A percentile compares a stretch with the other conserved stretches of the same genome.
These are phyloP conservation scores for Zychaea mexicana DNA, from an alignment of 371 early-diverging fungal genomes.

Conservation along the genomic window DNA sequence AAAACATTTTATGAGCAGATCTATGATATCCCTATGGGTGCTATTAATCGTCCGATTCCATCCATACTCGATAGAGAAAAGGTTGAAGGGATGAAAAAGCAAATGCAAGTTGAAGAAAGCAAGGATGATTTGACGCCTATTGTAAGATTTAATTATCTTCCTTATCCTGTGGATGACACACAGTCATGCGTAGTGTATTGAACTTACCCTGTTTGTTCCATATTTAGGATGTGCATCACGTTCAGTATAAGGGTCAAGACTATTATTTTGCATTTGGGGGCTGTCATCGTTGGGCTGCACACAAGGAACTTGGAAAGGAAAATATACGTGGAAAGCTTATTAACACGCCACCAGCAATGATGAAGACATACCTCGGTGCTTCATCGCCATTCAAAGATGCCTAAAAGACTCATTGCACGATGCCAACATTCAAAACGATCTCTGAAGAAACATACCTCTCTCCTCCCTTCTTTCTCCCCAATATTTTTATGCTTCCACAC, in stretches of 20 bases:
- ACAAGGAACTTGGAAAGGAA: constrained; percentile 39
- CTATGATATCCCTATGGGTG: constrained; percentile 46
- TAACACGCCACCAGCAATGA: constrained; percentile 42
- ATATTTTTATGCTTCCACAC: too few species aligned
- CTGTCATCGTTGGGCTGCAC: constrained; percentile 55
- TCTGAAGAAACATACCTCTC: neutral
- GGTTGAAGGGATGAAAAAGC: constrained; percentile 40
- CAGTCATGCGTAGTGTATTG: neutral
- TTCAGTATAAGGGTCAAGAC: constrained; percentile 38
- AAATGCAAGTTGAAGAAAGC: constrained; percentile 25
- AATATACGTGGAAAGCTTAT: constrained; percentile 46
- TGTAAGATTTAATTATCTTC: constrained; percentile 23
- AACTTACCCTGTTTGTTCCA: neutral
- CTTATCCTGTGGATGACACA: too few species aligned
- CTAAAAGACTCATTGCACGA: neutral
- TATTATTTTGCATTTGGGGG: constrained; percentile 56
- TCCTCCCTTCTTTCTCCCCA: neutral
- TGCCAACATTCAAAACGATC: too few species aligned
- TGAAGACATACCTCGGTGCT: constrained; percentile 41
- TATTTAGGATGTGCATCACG: constrained; percentile 43
- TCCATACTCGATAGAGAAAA: constrained; percentile 43
- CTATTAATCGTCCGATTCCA: constrained; percentile 47
- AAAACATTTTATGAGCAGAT: constrained; percentile 17
- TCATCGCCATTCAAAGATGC: constrained; percentile 44
- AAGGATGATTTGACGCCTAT: constrained; percentile 48